Evolutionary conservation across 805 yeast genomes (phyloP).

Genomic region (Schwanniomyces occidentalis): DNA sequence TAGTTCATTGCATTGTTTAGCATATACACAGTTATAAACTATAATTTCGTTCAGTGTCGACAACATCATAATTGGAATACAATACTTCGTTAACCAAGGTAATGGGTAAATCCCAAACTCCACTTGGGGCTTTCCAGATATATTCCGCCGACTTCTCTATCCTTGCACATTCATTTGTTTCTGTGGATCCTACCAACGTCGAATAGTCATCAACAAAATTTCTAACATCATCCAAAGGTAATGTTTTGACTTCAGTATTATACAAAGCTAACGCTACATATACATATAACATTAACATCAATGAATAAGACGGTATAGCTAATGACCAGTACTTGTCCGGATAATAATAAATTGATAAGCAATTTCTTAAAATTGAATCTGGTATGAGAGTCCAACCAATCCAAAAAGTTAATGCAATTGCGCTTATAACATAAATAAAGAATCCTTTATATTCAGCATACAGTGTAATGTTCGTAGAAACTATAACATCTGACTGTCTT

Average conservation of each 20-base stretch:
- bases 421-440: slow-evolving; percentile 70
- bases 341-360: slow-evolving; percentile 61
- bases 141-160: slow-evolving; percentile 28
- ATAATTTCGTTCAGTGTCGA: background rate
- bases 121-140: slow-evolving; percentile 66
- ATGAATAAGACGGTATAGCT: slow-evolving; percentile 68
- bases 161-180: slow-evolving; percentile 3
- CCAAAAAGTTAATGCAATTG: slow-evolving; percentile 56
- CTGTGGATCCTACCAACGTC: slow-evolving; percentile 20
- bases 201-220: slow-evolving; percentile 71
- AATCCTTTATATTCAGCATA: slow-evolving; percentile 86
- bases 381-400: slow-evolving; percentile 78
- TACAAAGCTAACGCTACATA: slow-evolving; percentile 72
- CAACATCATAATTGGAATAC: slow-evolving; percentile 33
- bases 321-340: slow-evolving; percentile 94
- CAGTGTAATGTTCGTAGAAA: slow-evolving; percentile 53
- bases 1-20: too few relatives aligned
- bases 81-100: slow-evolving; percentile 65
- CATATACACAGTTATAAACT: too few relatives aligned
- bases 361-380: slow-evolving; percentile 45
- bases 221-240: slow-evolving; percentile 55
- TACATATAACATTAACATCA: slow-evolving; percentile 69
- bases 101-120: slow-evolving; percentile 84
- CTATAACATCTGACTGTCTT: slow-evolving; percentile 64
- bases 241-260: slow-evolving; percentile 74